A percentile compares a stretch with the other conserved stretches of the same genome.
phyloP scores from a whole-genome alignment of 306 rosid species.

The Senna siamea region DNA sequence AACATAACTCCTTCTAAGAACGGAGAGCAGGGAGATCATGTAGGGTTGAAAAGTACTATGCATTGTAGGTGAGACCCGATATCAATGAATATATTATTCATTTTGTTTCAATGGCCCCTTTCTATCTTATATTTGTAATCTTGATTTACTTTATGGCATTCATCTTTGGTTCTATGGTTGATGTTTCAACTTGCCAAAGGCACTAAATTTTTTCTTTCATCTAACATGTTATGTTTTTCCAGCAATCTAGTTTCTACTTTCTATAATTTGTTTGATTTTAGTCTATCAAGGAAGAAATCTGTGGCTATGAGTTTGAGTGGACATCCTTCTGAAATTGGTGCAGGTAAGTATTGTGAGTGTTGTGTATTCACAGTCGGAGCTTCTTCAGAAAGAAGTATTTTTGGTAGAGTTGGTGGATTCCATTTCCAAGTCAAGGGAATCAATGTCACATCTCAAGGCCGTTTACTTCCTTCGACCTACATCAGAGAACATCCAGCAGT shows the following conservation, averaged over 20 bases:
- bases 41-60: conserved; percentile 11
- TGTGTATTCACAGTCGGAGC: conserved; percentile 90
- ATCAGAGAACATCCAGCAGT: conserved; percentile 73
- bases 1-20: not conserved
- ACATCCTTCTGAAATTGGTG: conserved; percentile 36
- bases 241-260: conserved; percentile 8
- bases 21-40: not conserved
- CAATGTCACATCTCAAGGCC: conserved; percentile 97
- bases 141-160: not conserved
- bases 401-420: conserved; percentile 88
- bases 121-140: not conserved
- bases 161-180: not conserved
- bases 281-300: conserved; percentile 11
- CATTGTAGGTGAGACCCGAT: not conserved
- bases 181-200: not conserved
- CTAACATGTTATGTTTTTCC: not conserved
- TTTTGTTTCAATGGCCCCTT: conserved; percentile 9
- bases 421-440: conserved; percentile 75
- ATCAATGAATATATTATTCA: not conserved
- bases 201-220: not conserved
- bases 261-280: conserved; percentile 3
- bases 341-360: conserved; percentile 94
- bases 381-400: conserved; percentile 90
- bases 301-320: conserved; percentile 23
- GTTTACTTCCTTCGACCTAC: conserved; percentile 88